A percentile compares a stretch with the other conserved stretches of the same genome.
These are phyloP conservation scores for Apiospora kogelbergensis DNA, from an alignment of 2,329 filamentous ascomycete genomes.

Conservation along the genomic window DNA sequence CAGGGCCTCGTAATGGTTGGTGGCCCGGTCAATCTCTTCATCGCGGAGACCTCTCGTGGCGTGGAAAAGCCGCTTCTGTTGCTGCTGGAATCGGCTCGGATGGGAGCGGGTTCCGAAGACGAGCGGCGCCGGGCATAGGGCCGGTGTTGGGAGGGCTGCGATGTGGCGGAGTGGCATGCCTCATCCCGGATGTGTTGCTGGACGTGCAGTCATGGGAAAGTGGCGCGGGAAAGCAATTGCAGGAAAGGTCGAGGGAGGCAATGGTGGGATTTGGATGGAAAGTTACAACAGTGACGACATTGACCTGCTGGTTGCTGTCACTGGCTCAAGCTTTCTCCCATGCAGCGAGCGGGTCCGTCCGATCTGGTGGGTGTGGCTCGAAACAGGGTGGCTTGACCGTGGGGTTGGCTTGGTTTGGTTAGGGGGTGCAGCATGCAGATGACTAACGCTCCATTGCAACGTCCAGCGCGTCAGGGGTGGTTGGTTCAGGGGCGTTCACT, in stretches of 20 bases:
- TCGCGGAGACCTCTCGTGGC: constrained; percentile 13
- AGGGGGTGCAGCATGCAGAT: neutral
- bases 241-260: neutral
- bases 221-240: neutral
- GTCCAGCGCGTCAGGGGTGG: neutral
- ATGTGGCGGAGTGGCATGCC: constrained; percentile 57
- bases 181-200: constrained; percentile 48
- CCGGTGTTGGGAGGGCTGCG: constrained; percentile 18
- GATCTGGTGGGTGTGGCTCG: neutral
- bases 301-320: neutral
- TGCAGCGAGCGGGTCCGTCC: neutral
- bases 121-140: constrained; percentile 4
- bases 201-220: neutral
- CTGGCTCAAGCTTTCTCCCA: neutral
- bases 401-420: too few relatives aligned
- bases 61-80: neutral
- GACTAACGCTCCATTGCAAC: neutral
- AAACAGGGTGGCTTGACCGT: neutral
- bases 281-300: neutral
- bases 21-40: constrained; percentile 22
- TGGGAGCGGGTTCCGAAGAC: neutral
- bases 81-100: neutral
- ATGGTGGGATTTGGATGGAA: neutral
- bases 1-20: constrained; percentile 81
- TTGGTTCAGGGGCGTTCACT: neutral